phyloP scores from a whole-genome alignment of 2,329 filamentous ascomycete species.

The Aspergillus fumigatus region DNA sequence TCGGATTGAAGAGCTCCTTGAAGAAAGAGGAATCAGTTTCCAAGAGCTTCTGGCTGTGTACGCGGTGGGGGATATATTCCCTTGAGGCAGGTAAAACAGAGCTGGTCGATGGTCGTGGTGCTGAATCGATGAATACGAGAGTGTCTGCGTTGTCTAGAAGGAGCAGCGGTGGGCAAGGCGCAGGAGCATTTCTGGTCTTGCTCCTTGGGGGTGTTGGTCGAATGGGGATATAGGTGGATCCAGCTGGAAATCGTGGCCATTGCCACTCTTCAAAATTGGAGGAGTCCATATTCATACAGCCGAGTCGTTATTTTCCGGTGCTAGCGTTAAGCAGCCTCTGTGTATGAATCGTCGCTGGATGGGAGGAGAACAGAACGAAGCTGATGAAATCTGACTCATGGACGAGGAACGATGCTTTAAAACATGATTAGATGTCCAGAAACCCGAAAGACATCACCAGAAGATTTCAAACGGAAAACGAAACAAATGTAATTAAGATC shows the following conservation, averaged over 20 bases:
- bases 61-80: constrained; percentile 26
- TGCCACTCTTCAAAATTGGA: neutral
- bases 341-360: neutral
- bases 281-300: neutral
- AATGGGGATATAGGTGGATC: neutral
- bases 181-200: neutral
- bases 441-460: neutral
- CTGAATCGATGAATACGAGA: constrained; percentile 33
- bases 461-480: neutral
- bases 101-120: constrained; percentile 17
- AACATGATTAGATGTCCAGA: neutral
- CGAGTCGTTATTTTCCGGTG: neutral
- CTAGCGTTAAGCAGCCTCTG: neutral
- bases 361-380: neutral
- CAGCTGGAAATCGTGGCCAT: neutral
- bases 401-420: neutral
- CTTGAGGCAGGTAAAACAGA: constrained; percentile 10
- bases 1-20: constrained; percentile 25
- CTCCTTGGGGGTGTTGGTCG: neutral
- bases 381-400: neutral
- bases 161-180: constrained; percentile 1
- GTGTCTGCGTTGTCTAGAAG: constrained; percentile 30
- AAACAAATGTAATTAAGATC: neutral
- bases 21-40: constrained; percentile 28
- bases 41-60: constrained; percentile 31